Percentiles rank a stretch among this genome's conserved stretches.
Conservation (phyloP, 805 yeast genomes). For the Yarrowia sp. region DNA sequence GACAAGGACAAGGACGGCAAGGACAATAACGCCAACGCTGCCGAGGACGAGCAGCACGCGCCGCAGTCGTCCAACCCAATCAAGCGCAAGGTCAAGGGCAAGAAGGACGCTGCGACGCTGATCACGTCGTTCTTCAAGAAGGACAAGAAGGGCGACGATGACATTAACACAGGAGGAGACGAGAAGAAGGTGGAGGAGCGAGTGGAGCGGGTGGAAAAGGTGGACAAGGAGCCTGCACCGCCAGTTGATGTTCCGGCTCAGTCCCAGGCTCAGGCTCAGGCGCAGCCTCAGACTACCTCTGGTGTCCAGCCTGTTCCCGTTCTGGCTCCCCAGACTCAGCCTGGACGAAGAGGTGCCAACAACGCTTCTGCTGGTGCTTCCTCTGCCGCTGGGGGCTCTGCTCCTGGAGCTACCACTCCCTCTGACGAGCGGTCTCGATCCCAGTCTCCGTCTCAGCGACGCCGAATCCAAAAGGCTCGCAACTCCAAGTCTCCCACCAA, state of each 20-base stretch:
- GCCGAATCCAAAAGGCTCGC: constrained; percentile 33
- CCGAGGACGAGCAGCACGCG: constrained; percentile 30
- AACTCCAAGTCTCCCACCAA: constrained; percentile 29
- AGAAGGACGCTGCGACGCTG: constrained; percentile 41
- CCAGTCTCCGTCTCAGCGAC: constrained; percentile 37
- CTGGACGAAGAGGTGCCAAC: background rate
- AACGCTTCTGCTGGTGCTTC: background rate
- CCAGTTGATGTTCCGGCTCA: no score
- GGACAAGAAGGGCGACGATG: constrained; percentile 37
- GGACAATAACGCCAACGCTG: constrained; percentile 30
- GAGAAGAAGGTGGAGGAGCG: background rate
- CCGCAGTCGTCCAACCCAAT: constrained; percentile 42
- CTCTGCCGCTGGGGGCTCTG: background rate
- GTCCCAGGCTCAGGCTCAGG: background rate
- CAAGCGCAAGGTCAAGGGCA: constrained; percentile 38
- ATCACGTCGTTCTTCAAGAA: constrained; percentile 45
- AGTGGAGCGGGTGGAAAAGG: background rate
- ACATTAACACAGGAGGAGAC: constrained; percentile 7
- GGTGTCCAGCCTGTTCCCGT: background rate
- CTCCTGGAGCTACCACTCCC: background rate
- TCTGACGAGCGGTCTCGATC: constrained; percentile 36
- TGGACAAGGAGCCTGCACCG: background rate
- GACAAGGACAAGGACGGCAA: constrained; percentile 36
- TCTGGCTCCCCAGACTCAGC: background rate
- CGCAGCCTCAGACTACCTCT: background rate